Base-by-base conservation (phyloP, 2,329 filamentous ascomycete species). In the Fusarium floridanum region DNA sequence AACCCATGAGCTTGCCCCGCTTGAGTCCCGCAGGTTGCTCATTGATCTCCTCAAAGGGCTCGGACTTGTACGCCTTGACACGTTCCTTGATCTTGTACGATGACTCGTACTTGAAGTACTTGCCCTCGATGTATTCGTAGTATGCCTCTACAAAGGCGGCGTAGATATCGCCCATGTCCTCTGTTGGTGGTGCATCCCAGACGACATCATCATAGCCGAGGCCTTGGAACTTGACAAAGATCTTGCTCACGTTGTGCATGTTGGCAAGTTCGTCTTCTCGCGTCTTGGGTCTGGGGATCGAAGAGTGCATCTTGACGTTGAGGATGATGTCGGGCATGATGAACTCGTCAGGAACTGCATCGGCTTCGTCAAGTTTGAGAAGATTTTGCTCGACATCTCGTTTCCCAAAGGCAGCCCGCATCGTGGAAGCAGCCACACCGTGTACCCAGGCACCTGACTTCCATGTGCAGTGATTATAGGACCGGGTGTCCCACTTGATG, bases 151-250 rank as follows among this genome's bases (percentile, higher is more conserved):
- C 88, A 79, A 97, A 99, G 66, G 97, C 93, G 5, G 88, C 86
- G 90, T 95, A 98, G 43, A 93, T 87, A 29, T 91, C 89, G 12
- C 81, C 83, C 14, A 89, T 89, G 67, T 94, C 90, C 34, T 90
- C 87, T 3, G 86, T 83, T 1, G 96, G 96, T 0, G 95, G 94
- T 3, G 89, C 87, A 77, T 98, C 95, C 96, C 96, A 98, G 0
- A 97, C 95, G 1, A 91, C 90, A 68, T 98, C 95, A 72, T 98
- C 95, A 79, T 99, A 98, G 6, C 92, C 89, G 9, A 99, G 88
- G 14, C 97, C 97, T 82, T 97, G 95, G 82, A 95, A 98, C 81
- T 99, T 99, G 84, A 97, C 93, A 60, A 92, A 89, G 0, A 95
- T 92, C 76, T 91, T 89, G 60, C 91, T 88, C 24, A 99, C 91